phyloP scores from a whole-genome alignment of 345 rosid genomes.

The Crucihimalaya himalaica region DNA sequence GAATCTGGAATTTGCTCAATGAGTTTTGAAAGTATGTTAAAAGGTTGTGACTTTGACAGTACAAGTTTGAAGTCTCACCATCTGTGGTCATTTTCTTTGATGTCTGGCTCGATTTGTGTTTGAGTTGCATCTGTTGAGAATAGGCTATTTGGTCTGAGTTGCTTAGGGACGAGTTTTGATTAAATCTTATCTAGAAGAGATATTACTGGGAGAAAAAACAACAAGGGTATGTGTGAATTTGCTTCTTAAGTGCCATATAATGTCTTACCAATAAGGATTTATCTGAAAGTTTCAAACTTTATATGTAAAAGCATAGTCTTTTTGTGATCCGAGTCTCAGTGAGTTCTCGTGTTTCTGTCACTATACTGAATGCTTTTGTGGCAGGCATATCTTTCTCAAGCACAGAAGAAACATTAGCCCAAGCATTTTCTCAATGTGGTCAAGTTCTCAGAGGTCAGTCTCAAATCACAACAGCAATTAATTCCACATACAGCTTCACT shows the following conservation, averaged over 20 bases:
- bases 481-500: neutral
- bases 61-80: neutral
- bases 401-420: conserved; percentile 44
- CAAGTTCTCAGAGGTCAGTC: conserved; percentile 51
- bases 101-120: neutral
- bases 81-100: neutral
- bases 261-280: neutral
- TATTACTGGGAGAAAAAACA: neutral
- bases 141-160: neutral
- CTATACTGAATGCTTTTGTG: neutral
- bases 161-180: neutral
- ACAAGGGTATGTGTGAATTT: neutral
- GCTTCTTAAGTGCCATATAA: neutral
- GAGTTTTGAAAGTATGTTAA: neutral
- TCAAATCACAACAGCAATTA: conserved; percentile 3
- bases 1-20: neutral
- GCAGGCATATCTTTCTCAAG: conserved; percentile 58
- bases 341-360: neutral
- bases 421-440: conserved; percentile 65
- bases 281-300: conserved; percentile 16
- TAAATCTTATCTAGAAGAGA: neutral
- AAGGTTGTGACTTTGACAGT: neutral
- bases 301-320: neutral
- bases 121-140: too few relatives aligned
- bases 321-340: neutral